These are phyloP conservation scores for Xerocomus spinulosus DNA, from an alignment of 768 basidiomycete genomes.

Conservation along the genomic window DNA sequence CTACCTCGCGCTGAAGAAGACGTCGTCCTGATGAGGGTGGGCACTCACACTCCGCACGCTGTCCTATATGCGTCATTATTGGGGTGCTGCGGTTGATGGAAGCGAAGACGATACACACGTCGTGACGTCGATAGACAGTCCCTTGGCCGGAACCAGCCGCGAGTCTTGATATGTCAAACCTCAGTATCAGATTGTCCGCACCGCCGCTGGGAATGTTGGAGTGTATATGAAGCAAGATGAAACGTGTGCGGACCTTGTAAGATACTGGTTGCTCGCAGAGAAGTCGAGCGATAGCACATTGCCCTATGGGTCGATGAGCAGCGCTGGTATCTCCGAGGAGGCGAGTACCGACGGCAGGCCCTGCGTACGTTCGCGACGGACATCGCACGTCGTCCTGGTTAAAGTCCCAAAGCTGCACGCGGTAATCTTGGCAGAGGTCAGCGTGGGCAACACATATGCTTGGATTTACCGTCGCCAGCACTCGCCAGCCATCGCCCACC, in stretches of 20 bases:
- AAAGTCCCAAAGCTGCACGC: slow-evolving; percentile 62
- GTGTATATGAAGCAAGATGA: slow-evolving; percentile 9
- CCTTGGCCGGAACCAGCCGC: slow-evolving; percentile 11
- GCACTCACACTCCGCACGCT: slow-evolving; percentile 61
- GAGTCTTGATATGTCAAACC: slow-evolving; percentile 49
- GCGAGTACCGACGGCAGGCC: slow-evolving; percentile 35
- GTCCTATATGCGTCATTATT: slow-evolving; percentile 41
- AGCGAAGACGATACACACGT: slow-evolving; percentile 21
- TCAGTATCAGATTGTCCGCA: slow-evolving; percentile 45
- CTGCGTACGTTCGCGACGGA: slow-evolving; percentile 41
- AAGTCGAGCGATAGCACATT: slow-evolving; percentile 72
- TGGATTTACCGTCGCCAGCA: slow-evolving; percentile 60
- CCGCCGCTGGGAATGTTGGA: slow-evolving; percentile 43
- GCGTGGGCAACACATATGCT: background rate
- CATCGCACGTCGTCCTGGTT: slow-evolving; percentile 49
- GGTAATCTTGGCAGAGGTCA: slow-evolving; percentile 42
- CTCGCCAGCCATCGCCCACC: slow-evolving; percentile 61
- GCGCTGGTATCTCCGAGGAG: slow-evolving; percentile 27
- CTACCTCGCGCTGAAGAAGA: slow-evolving; percentile 69
- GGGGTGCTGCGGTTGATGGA: slow-evolving; percentile 19
- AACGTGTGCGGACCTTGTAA: slow-evolving; percentile 54
- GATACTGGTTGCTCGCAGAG: slow-evolving; percentile 57
- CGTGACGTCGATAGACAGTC: slow-evolving; percentile 30
- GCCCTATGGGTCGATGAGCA: slow-evolving; percentile 38
- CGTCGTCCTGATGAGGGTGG: slow-evolving; percentile 62